These are phyloP conservation scores for Aspergillus sp. DNA, from an alignment of 2,329 filamentous ascomycete genomes.

Conservation along the genomic window DNA sequence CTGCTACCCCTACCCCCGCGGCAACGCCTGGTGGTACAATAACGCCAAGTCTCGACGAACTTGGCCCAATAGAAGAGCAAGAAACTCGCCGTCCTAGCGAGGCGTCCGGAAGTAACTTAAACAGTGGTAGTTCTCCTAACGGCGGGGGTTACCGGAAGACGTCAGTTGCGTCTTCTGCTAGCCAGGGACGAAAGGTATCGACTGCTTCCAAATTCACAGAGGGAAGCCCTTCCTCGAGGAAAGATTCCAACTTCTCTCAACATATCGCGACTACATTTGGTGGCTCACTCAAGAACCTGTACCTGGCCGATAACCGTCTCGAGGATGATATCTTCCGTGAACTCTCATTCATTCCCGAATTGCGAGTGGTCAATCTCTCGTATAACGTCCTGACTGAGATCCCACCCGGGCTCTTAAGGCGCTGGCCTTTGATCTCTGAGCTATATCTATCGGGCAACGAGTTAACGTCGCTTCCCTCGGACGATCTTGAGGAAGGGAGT, in stretches of 20 bases:
- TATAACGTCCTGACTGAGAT: conserved; percentile 95
- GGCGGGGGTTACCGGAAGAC: conserved; percentile 64
- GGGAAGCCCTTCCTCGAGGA: conserved; percentile 62
- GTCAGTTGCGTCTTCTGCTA: conserved; percentile 78
- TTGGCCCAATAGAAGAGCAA: conserved; percentile 64
- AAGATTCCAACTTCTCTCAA: conserved; percentile 84
- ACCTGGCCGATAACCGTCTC: conserved; percentile 88
- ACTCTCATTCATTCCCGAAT: conserved; percentile 74
- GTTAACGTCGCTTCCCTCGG: conserved; percentile 83
- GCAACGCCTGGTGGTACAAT: conserved; percentile 53
- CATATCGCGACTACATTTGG: conserved; percentile 84
- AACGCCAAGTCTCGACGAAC: conserved; percentile 75
- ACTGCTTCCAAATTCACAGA: conserved; percentile 70
- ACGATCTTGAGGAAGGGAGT: conserved; percentile 88
- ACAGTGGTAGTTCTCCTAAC: conserved; percentile 71
- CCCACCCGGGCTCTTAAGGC: conserved; percentile 80
- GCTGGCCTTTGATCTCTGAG: conserved; percentile 87
- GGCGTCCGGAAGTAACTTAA: conserved; percentile 72
- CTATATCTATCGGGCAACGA: conserved; percentile 95
- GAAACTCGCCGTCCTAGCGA: conserved; percentile 77
- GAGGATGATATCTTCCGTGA: conserved; percentile 96
- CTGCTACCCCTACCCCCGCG: conserved; percentile 48
- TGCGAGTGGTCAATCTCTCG: conserved; percentile 86
- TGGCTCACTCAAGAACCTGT: conserved; percentile 77
- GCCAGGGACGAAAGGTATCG: conserved; percentile 80